Percentiles rank a stretch among this genome's conserved stretches.
phyloP scores from a whole-genome alignment of 345 rosid genomes.

The Theobroma cacao region DNA sequence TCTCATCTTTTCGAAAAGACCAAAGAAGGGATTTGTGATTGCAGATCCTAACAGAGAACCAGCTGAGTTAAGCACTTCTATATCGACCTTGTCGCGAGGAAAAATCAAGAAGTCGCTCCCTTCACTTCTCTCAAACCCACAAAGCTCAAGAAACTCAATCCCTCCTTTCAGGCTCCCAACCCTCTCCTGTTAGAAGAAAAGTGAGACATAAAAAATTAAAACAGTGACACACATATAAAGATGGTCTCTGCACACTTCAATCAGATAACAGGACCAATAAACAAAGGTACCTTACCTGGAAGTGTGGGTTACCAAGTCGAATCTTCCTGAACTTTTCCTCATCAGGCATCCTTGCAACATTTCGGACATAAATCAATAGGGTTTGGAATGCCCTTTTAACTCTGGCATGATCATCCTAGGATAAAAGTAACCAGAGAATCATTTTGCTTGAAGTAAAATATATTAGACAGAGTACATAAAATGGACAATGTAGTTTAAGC shows the following conservation, averaged over 20 bases:
- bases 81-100: slow-evolving; percentile 41
- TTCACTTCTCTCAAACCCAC: slow-evolving; percentile 67
- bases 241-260: not conserved
- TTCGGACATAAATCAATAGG: slow-evolving; percentile 60
- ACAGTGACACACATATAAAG: not conserved
- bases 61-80: slow-evolving; percentile 49
- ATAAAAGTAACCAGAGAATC: not conserved
- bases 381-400: slow-evolving; percentile 66
- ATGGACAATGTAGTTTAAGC: not conserved
- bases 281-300: slow-evolving; percentile 40
- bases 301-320: slow-evolving; percentile 52
- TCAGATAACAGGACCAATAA: not conserved
- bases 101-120: slow-evolving; percentile 51
- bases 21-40: slow-evolving; percentile 72
- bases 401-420: slow-evolving; percentile 53
- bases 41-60: slow-evolving; percentile 53
- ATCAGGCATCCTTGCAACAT: slow-evolving; percentile 52
- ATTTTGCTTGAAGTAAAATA: not conserved
- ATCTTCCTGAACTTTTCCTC: slow-evolving; percentile 73
- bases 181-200: slow-evolving; percentile 43
- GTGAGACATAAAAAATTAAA: no score
- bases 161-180: slow-evolving; percentile 60
- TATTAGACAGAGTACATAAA: not conserved
- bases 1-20: slow-evolving; percentile 39
- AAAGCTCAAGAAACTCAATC: slow-evolving; percentile 73